Evolutionary conservation across 2,329 filamentous ascomycete genomes (phyloP).

Genomic region (Calonectria leucothoes): DNA sequence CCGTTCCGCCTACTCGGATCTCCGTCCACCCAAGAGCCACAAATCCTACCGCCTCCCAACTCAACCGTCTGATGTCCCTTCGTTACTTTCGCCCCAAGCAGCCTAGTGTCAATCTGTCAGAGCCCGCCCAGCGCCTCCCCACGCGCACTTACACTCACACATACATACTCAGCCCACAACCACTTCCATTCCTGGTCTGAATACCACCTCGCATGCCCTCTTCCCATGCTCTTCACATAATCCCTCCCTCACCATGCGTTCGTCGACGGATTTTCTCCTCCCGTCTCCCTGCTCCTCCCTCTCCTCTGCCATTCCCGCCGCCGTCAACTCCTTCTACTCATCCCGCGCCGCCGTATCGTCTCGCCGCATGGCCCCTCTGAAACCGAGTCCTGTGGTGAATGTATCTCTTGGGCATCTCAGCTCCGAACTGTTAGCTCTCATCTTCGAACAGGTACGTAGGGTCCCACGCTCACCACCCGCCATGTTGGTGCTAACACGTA

Average conservation of each 20-base stretch:
- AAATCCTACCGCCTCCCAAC: conserved; percentile 32
- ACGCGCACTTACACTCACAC: conserved; percentile 19
- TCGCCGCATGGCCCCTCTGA: conserved; percentile 36
- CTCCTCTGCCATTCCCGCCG: conserved; percentile 30
- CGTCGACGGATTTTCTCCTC: conserved; percentile 37
- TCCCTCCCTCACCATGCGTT: conserved; percentile 30
- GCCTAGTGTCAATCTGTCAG: conserved; percentile 41
- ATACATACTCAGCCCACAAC: conserved; percentile 23
- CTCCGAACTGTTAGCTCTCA: conserved; percentile 55
- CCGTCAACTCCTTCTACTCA: conserved; percentile 18
- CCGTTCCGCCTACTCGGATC: conserved; percentile 27
- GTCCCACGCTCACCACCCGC: background rate
- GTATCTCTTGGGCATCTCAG: conserved; percentile 49
- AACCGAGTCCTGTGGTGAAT: conserved; percentile 12
- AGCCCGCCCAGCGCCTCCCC: conserved; percentile 13
- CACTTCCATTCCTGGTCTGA: background rate
- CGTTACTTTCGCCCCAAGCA: conserved; percentile 47
- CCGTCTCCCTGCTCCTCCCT: conserved; percentile 31
- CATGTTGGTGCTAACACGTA: conserved; percentile 23
- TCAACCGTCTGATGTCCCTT: conserved; percentile 36
- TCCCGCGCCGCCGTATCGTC: conserved; percentile 19
- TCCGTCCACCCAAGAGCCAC: conserved; percentile 28
- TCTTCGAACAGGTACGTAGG: conserved; percentile 53
- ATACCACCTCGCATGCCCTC: conserved; percentile 10
- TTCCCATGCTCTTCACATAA: conserved; percentile 3